phyloP scores from a whole-genome alignment of 2,329 filamentous ascomycete genomes.

The Leptoxyphium fumago region DNA sequence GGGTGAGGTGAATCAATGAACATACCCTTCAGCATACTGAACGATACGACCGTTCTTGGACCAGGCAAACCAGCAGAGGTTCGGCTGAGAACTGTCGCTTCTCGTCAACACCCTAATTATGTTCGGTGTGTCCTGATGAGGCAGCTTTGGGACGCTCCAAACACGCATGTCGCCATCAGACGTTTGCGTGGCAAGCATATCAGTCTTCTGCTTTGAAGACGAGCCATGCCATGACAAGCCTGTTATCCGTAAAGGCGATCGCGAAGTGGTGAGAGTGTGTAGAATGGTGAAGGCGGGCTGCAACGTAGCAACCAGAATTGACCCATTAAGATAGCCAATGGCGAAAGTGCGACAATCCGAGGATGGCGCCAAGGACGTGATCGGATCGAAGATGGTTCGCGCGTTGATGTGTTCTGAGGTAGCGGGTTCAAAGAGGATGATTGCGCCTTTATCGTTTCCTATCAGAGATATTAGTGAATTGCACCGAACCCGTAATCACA shows the following conservation, averaged over 20 bases:
- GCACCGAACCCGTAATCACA: too few relatives aligned
- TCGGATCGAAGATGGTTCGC: slow-evolving; percentile 83
- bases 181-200: slow-evolving; percentile 92
- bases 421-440: slow-evolving; percentile 85
- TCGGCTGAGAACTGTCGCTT: slow-evolving; percentile 55
- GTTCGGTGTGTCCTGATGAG: slow-evolving; percentile 58
- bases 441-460: slow-evolving; percentile 87
- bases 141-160: slow-evolving; percentile 84
- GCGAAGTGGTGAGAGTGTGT: slow-evolving; percentile 75
- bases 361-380: slow-evolving; percentile 82
- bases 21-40: slow-evolving; percentile 80
- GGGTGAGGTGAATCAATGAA: slow-evolving; percentile 13
- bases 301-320: slow-evolving; percentile 74
- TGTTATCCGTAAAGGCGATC: slow-evolving; percentile 73
- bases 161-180: slow-evolving; percentile 83
- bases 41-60: slow-evolving; percentile 95
- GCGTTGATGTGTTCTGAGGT: slow-evolving; percentile 87
- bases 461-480: background rate
- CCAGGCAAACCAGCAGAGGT: slow-evolving; percentile 94
- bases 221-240: slow-evolving; percentile 91
- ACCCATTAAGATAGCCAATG: slow-evolving; percentile 92
- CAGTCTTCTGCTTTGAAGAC: slow-evolving; percentile 87
- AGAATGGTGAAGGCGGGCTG: slow-evolving; percentile 88
- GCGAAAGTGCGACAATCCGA: slow-evolving; percentile 88
- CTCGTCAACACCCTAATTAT: slow-evolving; percentile 78